Evolutionary conservation across 148 eudicot genomes (phyloP), one percentile per base, ranked within the genome.

Genomic region (Camellia granthamiana): DNA sequence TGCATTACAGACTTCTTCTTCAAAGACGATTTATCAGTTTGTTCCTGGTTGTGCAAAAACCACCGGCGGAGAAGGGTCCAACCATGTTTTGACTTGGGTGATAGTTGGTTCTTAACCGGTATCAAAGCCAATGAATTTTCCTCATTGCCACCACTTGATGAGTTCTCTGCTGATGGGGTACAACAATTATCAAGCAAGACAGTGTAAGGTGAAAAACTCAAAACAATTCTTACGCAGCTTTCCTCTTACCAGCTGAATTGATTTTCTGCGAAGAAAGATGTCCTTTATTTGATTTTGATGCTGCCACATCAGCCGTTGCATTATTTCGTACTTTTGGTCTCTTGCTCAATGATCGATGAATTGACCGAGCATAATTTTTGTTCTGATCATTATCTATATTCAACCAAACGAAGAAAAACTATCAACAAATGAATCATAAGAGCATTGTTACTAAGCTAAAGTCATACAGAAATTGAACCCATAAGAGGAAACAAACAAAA

Each of bases 61-160:
- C 74, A 78, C 49, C 87, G 85, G 6, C 89, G 82, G 69, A 92
- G 88, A 12, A 91, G 84, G 30, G 92, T 83, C 93, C 97, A 91
- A 76, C 94, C 88, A 43, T 91, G 85, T 80, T 82, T 87, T 43
- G 69, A 78, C 59, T 85, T 91, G 10, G 90, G 89, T 75, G 77
- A 73, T 62, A 81, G 83, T 76, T 77, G 67, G 61, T 80, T 81
- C 68, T 84, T 72, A 3, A 82, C 73, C 1, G 88, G 88, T 71
- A 91, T 89, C 75, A 91, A 54, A 60, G 89, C 92, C 88, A 87
- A 80, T 43, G 88, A 87, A 69, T 79, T 76, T 41, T 84, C 84
- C 71, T 83, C 85, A 46, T 69, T 64, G n/a, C 19, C 80, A 75
- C 74, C 44, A 49, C 30, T 75, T 38, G 72, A 72, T 12, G 52